Percentiles rank a stretch among this genome's conserved stretches.
Conservation (phyloP, 2,329 filamentous ascomycete species). For the Trichoderma sp. region DNA sequence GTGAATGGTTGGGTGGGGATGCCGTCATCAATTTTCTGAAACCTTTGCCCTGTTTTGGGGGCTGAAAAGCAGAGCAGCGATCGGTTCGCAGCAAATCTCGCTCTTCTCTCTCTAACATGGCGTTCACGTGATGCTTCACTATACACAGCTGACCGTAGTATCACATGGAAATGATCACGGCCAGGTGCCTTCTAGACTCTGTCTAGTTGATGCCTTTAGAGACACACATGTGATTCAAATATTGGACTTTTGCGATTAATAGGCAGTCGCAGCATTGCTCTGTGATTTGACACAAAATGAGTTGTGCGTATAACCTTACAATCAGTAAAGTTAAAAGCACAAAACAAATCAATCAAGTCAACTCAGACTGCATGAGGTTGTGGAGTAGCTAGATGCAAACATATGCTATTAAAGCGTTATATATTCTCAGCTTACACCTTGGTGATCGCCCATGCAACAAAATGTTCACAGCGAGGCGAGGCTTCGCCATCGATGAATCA, state of each 20-base stretch:
- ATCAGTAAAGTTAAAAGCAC: no score
- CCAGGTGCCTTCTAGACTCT: neutral
- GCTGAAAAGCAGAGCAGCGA: neutral
- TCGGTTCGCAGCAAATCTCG: neutral
- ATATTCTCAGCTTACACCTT: no score
- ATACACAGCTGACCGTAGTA: neutral
- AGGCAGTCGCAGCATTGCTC: neutral
- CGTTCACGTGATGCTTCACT: slow-evolving; percentile 7
- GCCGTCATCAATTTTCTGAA: slow-evolving; percentile 10
- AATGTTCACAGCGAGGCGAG: no score
- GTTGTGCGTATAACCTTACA: neutral
- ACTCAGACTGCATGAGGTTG: neutral
- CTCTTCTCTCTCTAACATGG: neutral
- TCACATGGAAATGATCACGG: slow-evolving; percentile 23
- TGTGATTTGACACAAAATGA: neutral
- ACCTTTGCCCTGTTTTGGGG: neutral
- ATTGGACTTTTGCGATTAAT: no score
- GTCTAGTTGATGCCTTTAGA: neutral
- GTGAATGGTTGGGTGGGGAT: neutral
- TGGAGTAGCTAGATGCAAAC: neutral
- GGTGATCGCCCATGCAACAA: no score
- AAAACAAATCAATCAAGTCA: neutral
- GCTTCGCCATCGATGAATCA: no score
- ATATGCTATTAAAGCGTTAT: no score
- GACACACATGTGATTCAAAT: neutral